Base-by-base conservation (phyloP, 2,329 filamentous ascomycete genomes). In the Aspergillus pseudoglaucus region DNA sequence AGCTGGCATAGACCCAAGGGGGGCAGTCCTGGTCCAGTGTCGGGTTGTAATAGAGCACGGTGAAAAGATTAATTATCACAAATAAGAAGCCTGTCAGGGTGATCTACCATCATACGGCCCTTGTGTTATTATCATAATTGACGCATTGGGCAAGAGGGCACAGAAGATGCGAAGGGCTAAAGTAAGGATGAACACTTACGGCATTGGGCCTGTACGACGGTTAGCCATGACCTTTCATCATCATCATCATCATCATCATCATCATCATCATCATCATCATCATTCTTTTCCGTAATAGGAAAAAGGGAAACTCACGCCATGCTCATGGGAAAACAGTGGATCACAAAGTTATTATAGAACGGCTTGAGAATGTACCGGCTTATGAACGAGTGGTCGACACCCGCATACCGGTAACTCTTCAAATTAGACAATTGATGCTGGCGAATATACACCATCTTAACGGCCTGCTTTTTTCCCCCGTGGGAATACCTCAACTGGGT, bases 301-400 rank as follows among this genome's bases (percentile, higher is more conserved):
- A 41, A 45, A 7, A 37, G 38, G 18, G 38, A 14, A 45, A 79
- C 79, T 75, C 65, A 82, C 67, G 93, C 93, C 90, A 98, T 97
- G 66, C 78, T 87, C 83, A 95, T 87, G 40, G 93, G 93, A 67
- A 98, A 97, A 72, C 85, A 86, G 54, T 91, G 84, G 75, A 98
- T 95, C 63, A 95, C 91, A 57, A 93, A 79, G 72, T 95, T 85
- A 63, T 84, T 94, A 77, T 97, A 98, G 73, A 97, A 98, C 6
- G 93, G 93, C 78, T 98, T 97, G 62, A 98, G 76, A 56, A 98
- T 81, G 75, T 96, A 97, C 69, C 85, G 88, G 55, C 90, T 96
- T 37, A 89, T 78, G 52, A 96, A 76, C 50, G 90, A 95, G 69
- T 87, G 87, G 72, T 98, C 93, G 61, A 97, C 87, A 48, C 82